Evolutionary conservation across 2,329 filamentous ascomycete species (phyloP).

Genomic region (Ophiognomonia clavigignenti-juglandacearum): DNA sequence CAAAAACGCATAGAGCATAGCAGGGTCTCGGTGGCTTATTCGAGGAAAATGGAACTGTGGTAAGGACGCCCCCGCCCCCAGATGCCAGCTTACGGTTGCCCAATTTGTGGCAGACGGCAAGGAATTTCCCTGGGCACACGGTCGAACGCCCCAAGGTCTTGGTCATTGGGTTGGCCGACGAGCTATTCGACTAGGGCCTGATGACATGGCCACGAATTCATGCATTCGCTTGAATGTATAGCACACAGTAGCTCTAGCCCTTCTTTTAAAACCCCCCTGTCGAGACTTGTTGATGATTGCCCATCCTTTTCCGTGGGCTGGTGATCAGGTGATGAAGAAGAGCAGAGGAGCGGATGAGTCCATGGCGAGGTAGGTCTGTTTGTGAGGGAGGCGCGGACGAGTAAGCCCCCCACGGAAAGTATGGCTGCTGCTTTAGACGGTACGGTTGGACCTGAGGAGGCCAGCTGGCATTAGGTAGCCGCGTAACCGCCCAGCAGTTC

Average conservation of each 20-base stretch:
- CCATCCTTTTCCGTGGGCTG: no score
- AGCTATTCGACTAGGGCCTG: constrained; percentile 31
- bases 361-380: no score
- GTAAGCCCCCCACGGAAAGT: no score
- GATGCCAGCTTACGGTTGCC: constrained; percentile 9
- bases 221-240: constrained; percentile 34
- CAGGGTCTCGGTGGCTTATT: constrained; percentile 6
- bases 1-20: constrained; percentile 7
- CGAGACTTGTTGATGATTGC: no score
- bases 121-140: constrained; percentile 6
- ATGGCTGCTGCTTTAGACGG: no score
- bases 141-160: constrained; percentile 17
- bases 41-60: constrained; percentile 1
- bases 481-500: no score
- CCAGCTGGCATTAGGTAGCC: no score
- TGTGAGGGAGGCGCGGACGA: no score
- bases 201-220: constrained; percentile 39
- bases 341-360: no score
- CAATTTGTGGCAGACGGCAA: constrained; percentile 9
- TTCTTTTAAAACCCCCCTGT: no score
- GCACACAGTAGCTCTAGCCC: constrained; percentile 1
- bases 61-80: constrained; percentile 6
- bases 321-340: no score
- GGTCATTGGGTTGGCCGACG: constrained; percentile 30
- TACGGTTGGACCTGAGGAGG: no score